Evolutionary conservation across 2,329 filamentous ascomycete genomes (phyloP).

Genomic region (Fusarium stilboides): DNA sequence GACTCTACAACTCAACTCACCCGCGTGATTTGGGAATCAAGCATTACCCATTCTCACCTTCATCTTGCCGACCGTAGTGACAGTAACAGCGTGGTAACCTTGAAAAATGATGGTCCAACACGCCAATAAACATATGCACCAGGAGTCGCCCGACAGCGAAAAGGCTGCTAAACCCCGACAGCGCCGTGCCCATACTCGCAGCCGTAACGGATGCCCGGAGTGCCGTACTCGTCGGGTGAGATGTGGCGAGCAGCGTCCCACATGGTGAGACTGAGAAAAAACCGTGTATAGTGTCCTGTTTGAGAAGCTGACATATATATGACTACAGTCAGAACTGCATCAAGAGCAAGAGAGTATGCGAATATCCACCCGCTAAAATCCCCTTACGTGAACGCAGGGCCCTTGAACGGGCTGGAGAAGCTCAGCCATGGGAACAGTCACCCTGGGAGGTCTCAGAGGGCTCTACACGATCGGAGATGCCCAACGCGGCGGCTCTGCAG

Average conservation of each 20-base stretch:
- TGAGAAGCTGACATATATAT: background rate
- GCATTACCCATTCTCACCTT: background rate
- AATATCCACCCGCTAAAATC: slow-evolving; percentile 19
- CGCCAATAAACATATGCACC: background rate
- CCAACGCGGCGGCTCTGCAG: background rate
- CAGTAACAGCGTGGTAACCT: background rate
- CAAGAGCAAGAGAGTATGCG: slow-evolving; percentile 1
- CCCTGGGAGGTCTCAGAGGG: slow-evolving; percentile 1
- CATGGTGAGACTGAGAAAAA: slow-evolving; percentile 8
- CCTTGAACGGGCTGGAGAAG: slow-evolving; percentile 13
- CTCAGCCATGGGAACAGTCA: slow-evolving; percentile 11
- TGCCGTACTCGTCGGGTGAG: slow-evolving; percentile 23
- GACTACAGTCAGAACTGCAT: slow-evolving; percentile 15
- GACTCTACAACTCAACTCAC: background rate
- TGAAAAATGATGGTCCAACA: background rate
- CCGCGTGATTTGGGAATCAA: background rate
- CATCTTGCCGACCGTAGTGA: background rate
- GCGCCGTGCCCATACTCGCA: slow-evolving; percentile 25
- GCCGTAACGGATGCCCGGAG: slow-evolving; percentile 20
- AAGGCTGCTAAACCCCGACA: slow-evolving; percentile 5
- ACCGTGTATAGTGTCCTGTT: background rate
- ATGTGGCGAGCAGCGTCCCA: slow-evolving; percentile 27
- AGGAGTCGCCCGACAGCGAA: background rate
- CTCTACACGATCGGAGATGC: background rate
- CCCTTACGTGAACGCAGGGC: slow-evolving; percentile 23